Base-by-base conservation (phyloP, 257 asterid genomes). In the Nicotiana benthamiana region DNA sequence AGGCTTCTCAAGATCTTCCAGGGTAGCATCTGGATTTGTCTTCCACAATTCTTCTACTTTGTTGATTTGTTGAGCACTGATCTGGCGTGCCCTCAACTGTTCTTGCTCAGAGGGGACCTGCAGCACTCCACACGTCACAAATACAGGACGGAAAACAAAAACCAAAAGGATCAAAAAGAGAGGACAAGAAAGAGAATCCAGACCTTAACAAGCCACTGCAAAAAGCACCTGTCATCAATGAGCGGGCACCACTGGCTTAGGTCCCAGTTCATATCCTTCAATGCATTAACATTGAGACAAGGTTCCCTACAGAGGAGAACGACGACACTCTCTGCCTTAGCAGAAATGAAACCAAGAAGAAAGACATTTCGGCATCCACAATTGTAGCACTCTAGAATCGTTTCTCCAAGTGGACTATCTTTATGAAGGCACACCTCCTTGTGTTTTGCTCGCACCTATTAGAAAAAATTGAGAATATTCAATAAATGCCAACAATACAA, bases 1-100 rank as follows among this genome's bases (percentile, higher is more conserved):
- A 77, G 99, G 99, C 93, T 96, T 96, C 93, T 96, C 98, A 79
- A 96, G 99, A 90, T 96, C 99, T 87, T 96, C 99, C 86, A 96
- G 83, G 77, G 96, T 85, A 76, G 99, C 98, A 88, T 96, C 98
- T 27, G 99, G 98, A 82, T 94, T 96, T 75, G 99, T 87, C 87
- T 96, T 96, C 99, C 99, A 96, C 77, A 96, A 96, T 92, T 96
- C 99, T 88, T 96, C 99, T 61, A 96, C 94, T 84, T 94, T 96
- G 86, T 96, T 96, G 85, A 96, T 96, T 89, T 96, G 99, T 81
- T 96, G 99, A 62, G 99, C 99, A 77, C 97, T 94, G 79, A 96
- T 91, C 83, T 96, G 99, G 28, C 99, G 97, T 57, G 99, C 99
- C 89, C 98, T 89, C 88, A 96, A 84, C 88, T 96, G 99, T 85